Evolutionary conservation across 495 filamentous ascomycete species (phyloP), one percentile per base, ranked within the genome.

Genomic region (Aspergillus incahuasiensis): DNA sequence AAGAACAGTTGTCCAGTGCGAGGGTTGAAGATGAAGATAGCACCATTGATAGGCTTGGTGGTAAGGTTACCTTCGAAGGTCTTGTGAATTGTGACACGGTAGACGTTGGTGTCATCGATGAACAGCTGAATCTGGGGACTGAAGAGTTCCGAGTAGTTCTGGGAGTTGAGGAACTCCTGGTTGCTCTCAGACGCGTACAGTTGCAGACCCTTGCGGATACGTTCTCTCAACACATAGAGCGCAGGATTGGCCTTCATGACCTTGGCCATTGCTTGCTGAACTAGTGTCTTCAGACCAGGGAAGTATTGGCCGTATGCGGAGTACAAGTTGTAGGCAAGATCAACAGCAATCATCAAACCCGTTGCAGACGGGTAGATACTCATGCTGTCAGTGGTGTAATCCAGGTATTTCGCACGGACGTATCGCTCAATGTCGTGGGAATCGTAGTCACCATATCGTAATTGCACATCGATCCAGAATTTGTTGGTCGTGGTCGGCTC

Each of bases 11-110:
- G 95, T 30, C 95, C 95, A 58, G 95, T 97, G 44, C 95, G 85
- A 16, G 95, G 95, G 66, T 97, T 99, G 84, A 99, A 96, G 73
- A 99, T 97, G 77, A 99, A 97, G 66, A 99, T 99, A 32, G 95
- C 95, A 66, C 95, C 95, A 72, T 99, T 99, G 77, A 99, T 99
- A 19, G 95, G 95, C 74, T 99, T 99, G 0, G 95, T 99, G 1
- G 95, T 99, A 79, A 99, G 76, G 64, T 99, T 99, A 59, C 95
- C 95, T 70, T 99, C 95, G 60, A 99, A 99, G 0, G 95, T 99
- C 82, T 99, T 99, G 80, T 99, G 95, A 45, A 99, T 97, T 1
- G 95, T 97, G 59, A 99, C 95, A 72, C 95, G 94, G 65, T 99
- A 99, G 52, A 97, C 95, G 62, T 99, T 99, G 43, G 95, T 99